These are phyloP conservation scores for Sabuloglossum arenarium DNA, from an alignment of 495 filamentous ascomycete species.

Conservation along the genomic window DNA sequence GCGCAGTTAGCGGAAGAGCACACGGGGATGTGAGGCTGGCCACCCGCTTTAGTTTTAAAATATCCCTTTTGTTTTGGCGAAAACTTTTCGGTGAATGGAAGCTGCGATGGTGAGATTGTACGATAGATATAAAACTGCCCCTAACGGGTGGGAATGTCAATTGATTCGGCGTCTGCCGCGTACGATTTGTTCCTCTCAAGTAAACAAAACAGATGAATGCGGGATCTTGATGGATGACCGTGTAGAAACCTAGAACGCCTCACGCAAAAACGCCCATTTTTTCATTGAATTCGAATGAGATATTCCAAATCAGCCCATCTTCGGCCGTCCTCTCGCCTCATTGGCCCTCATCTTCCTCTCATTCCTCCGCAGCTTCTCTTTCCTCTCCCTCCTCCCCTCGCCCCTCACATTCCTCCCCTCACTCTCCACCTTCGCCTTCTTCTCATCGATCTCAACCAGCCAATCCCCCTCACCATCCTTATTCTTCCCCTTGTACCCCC, in stretches of 20 bases:
- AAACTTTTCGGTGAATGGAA: too few relatives aligned
- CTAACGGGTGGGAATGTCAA: too few relatives aligned
- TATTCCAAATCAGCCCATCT: too few relatives aligned
- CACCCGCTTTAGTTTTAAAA: background rate
- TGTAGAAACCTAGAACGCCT: too few relatives aligned
- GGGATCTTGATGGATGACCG: too few relatives aligned
- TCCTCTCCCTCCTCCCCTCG: slow-evolving; percentile 39
- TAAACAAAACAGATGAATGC: too few relatives aligned
- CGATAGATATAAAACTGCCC: too few relatives aligned
- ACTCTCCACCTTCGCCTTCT: slow-evolving; percentile 24
- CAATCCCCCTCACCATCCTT: slow-evolving; percentile 59
- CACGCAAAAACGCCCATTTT: too few relatives aligned
- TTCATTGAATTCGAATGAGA: too few relatives aligned
- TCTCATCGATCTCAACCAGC: slow-evolving; percentile 77
- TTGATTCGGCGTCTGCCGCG: too few relatives aligned
- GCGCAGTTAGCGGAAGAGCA: background rate
- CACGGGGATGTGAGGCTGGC: background rate
- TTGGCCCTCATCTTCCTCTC: slow-evolving; percentile 53
- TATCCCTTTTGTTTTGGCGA: background rate
- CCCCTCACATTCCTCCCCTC: slow-evolving; percentile 16
- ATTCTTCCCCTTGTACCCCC: slow-evolving; percentile 89
- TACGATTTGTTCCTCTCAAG: too few relatives aligned
- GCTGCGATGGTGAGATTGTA: too few relatives aligned
- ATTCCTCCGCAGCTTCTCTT: slow-evolving; percentile 42
- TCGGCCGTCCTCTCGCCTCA: slow-evolving; percentile 8